phyloP scores from a whole-genome alignment of 1,284 basidiomycete genomes.

The Gastroboletus turbinatus region DNA sequence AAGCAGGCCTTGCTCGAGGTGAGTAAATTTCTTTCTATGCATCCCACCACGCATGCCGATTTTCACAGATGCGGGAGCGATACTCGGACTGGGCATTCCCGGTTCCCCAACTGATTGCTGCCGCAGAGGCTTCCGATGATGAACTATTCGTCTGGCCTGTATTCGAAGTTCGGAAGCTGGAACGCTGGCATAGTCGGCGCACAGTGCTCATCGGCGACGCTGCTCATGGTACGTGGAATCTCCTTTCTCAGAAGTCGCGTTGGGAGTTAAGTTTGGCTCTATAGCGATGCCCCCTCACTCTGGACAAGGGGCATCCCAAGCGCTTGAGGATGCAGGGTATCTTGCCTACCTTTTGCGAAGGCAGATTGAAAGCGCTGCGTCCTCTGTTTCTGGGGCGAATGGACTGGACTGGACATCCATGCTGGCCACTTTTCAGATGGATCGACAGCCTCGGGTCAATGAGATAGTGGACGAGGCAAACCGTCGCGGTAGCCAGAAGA shows the following conservation, averaged over 20 bases:
- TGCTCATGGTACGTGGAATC: conserved; percentile 29
- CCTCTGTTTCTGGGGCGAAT: neutral
- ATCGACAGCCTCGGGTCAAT: conserved; percentile 29
- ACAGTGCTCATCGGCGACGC: conserved; percentile 34
- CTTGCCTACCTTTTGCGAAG: conserved; percentile 31
- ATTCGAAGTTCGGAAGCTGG: conserved; percentile 26
- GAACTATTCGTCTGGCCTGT: conserved; percentile 31
- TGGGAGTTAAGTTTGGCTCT: neutral
- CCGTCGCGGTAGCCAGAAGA: conserved; percentile 29
- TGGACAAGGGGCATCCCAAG: conserved; percentile 36
- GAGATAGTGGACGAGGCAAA: conserved; percentile 31
- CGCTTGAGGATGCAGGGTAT: conserved; percentile 34
- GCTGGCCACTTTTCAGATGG: conserved; percentile 28
- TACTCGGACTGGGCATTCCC: conserved; percentile 34
- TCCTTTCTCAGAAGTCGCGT: neutral
- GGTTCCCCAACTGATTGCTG: conserved; percentile 29
- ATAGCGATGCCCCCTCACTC: conserved; percentile 36
- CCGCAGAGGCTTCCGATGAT: conserved; percentile 15
- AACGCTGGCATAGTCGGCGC: conserved; percentile 27
- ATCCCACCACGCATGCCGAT: neutral
- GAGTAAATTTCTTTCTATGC: neutral
- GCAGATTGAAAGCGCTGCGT: conserved; percentile 5
- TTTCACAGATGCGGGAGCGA: conserved; percentile 25
- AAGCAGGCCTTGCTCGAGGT: conserved; percentile 24
- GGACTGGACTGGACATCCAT: conserved; percentile 15